Percentiles rank a stretch among this genome's conserved stretches.
Conservation (phyloP, 805 yeast species). For the Metschnikowia lachancei region DNA sequence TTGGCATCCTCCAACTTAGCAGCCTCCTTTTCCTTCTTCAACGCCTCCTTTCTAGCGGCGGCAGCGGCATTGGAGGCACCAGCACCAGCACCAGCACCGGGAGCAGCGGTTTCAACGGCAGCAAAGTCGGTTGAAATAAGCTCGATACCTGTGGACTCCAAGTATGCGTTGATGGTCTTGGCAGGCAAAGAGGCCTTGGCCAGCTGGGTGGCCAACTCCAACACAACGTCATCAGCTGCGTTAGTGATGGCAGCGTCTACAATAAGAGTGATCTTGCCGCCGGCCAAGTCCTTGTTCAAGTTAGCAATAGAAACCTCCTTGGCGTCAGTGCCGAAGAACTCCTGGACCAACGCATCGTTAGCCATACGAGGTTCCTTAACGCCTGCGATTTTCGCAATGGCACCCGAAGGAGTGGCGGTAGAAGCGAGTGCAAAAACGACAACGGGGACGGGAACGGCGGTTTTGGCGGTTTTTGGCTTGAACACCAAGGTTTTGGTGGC, state of each 20-base stretch:
- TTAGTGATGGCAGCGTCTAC: conserved; percentile 51
- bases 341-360: conserved; percentile 69
- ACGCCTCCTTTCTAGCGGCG: conserved; percentile 27
- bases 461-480: conserved; percentile 87
- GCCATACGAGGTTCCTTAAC: conserved; percentile 89
- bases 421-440: conserved; percentile 72
- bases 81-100: conserved; percentile 5
- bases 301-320: conserved; percentile 62
- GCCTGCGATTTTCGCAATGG: conserved; percentile 62
- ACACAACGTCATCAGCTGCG: conserved; percentile 37
- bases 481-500: conserved; percentile 76
- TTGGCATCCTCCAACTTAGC: conserved; percentile 81
- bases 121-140: conserved; percentile 53
- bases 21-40: conserved; percentile 38
- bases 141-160: conserved; percentile 51
- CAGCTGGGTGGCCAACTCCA: conserved; percentile 50
- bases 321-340: conserved; percentile 56
- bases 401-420: conserved; percentile 65
- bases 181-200: conserved; percentile 53
- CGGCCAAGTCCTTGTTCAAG: conserved; percentile 41
- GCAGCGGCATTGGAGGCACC: conserved; percentile 22
- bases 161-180: conserved; percentile 43
- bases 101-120: conserved; percentile 40
- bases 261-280: conserved; percentile 52
- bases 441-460: conserved; percentile 75